Percentiles rank a stretch among this genome's conserved stretches.
phyloP scores from a whole-genome alignment of 129 eudicot genomes.

The Apium graveolens region DNA sequence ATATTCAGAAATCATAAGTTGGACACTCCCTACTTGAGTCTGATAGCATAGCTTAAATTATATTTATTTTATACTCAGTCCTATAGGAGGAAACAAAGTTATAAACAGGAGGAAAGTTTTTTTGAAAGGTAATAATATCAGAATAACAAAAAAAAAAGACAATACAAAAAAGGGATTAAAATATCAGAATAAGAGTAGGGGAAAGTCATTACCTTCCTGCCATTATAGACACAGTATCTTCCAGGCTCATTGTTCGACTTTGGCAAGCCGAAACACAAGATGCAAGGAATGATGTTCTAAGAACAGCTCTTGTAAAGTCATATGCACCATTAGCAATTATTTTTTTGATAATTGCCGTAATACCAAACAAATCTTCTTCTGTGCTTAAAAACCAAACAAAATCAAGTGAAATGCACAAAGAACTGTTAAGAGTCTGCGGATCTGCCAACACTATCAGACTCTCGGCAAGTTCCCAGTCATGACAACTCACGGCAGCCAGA shows the following conservation, averaged over 20 bases:
- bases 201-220: conserved; percentile 48
- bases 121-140: neutral
- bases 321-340: conserved; percentile 76
- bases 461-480: conserved; percentile 87
- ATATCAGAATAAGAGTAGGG: neutral
- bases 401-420: conserved; percentile 79
- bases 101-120: neutral
- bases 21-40: too few relatives aligned
- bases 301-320: conserved; percentile 96
- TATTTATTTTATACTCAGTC: too few relatives aligned
- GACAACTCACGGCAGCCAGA: conserved; percentile 86
- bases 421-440: conserved; percentile 77
- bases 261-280: conserved; percentile 96
- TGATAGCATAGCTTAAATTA: too few relatives aligned
- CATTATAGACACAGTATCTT: conserved; percentile 87
- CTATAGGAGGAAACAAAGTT: neutral
- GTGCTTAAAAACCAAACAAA: conserved; percentile 84
- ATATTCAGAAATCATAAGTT: too few relatives aligned
- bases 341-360: conserved; percentile 62
- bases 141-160: too few relatives aligned
- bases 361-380: conserved; percentile 56
- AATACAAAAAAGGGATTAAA: too few relatives aligned
- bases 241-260: conserved; percentile 78
- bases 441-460: conserved; percentile 68
- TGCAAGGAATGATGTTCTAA: conserved; percentile 92